Conservation (phyloP, 805 yeast species). For the Candida sonorensis region DNA sequence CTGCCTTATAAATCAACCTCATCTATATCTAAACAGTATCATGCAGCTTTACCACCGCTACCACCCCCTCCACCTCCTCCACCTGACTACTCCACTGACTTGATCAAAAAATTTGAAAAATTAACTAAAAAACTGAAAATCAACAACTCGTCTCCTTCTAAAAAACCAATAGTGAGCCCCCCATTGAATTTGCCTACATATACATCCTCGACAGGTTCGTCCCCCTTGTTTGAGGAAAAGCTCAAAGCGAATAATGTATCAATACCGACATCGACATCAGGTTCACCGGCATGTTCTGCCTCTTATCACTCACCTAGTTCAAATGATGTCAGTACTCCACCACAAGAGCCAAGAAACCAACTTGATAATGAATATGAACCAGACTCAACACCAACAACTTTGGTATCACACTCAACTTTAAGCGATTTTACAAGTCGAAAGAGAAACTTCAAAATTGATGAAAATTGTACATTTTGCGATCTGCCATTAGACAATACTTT, state of each 20-base stretch:
- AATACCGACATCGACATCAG: too few species aligned
- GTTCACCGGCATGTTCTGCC: too few species aligned
- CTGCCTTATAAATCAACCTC: too few species aligned
- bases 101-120: slow-evolving; percentile 14
- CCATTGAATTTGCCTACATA: too few species aligned
- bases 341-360: too few species aligned
- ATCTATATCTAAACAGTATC: too few species aligned
- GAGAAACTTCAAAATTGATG: slow-evolving; percentile 1
- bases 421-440: too few species aligned
- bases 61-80: not conserved
- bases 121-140: slow-evolving; percentile 18
- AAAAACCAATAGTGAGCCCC: not conserved
- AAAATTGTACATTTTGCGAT: slow-evolving; percentile 35
- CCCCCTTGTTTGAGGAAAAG: too few species aligned
- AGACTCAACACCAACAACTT: not conserved
- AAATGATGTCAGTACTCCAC: too few species aligned
- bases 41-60: not conserved
- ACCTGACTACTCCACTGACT: slow-evolving; percentile 6
- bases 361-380: not conserved
- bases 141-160: slow-evolving; percentile 9
- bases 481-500: slow-evolving; percentile 39
- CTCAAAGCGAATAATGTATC: too few species aligned
- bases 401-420: not conserved
- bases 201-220: too few species aligned
- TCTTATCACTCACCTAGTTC: too few species aligned